Conservation (phyloP, 495 filamentous ascomycete species). For the Neurospora sp. region DNA sequence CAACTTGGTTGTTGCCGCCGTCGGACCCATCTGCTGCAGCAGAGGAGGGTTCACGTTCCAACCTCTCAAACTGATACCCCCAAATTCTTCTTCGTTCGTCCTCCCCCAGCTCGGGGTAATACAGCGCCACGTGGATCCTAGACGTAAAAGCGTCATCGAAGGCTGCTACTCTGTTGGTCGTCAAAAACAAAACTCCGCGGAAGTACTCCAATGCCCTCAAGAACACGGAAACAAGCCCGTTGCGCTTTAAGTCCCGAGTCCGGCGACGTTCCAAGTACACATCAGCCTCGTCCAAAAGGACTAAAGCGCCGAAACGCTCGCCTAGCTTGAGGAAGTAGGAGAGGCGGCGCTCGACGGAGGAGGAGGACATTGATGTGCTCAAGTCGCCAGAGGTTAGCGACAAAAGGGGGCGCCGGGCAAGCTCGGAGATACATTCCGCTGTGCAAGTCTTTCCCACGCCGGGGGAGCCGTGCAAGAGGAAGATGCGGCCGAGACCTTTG, state of each 20-base stretch:
- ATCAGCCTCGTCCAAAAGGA: slow-evolving; percentile 36
- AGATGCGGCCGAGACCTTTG: slow-evolving; percentile 40
- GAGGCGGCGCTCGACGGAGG: slow-evolving; percentile 26
- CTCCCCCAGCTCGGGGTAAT: slow-evolving; percentile 26
- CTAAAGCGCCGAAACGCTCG: slow-evolving; percentile 33
- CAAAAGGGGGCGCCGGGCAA: slow-evolving; percentile 27
- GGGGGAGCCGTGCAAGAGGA: slow-evolving; percentile 43
- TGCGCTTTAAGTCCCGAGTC: slow-evolving; percentile 61
- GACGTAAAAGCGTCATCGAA: slow-evolving; percentile 34
- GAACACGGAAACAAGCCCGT: slow-evolving; percentile 64
- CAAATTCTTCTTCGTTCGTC: slow-evolving; percentile 28
- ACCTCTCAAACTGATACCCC: slow-evolving; percentile 30
- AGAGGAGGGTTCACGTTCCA: neutral
- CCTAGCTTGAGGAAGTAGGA: slow-evolving; percentile 30
- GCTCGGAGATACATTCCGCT: slow-evolving; percentile 33
- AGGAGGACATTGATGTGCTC: slow-evolving; percentile 10
- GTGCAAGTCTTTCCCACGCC: slow-evolving; percentile 43
- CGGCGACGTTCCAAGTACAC: slow-evolving; percentile 54
- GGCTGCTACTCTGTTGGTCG: slow-evolving; percentile 33
- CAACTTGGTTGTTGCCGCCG: no score
- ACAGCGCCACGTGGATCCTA: slow-evolving; percentile 34
- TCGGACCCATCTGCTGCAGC: neutral
- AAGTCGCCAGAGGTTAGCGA: no score
- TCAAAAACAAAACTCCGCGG: slow-evolving; percentile 30
- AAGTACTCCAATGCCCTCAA: slow-evolving; percentile 34